These are phyloP conservation scores for Trypanosoma melophagium DNA, from an alignment of 208 protist genomes.

Conservation along the genomic window DNA sequence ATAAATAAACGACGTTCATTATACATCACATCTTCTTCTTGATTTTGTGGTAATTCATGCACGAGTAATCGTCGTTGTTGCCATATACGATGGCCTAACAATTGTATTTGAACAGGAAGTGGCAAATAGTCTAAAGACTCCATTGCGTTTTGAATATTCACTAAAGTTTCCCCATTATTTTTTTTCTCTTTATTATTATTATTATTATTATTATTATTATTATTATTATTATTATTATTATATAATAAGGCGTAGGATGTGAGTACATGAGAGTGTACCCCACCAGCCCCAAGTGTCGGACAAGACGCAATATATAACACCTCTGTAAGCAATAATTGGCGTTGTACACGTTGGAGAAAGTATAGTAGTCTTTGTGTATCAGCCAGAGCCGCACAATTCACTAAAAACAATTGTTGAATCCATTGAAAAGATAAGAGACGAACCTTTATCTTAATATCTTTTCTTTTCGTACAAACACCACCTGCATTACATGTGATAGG, in stretches of 20 bases:
- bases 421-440: constrained; percentile 9
- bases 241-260: background rate
- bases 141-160: no score
- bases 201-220: no score
- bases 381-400: constrained; percentile 26
- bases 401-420: constrained; percentile 20
- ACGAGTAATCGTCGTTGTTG: constrained; percentile 6
- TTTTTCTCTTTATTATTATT: no score
- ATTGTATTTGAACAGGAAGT: constrained; percentile 24
- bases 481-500: background rate
- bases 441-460: background rate
- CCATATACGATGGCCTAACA: constrained; percentile 19
- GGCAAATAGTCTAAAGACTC: background rate
- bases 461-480: background rate
- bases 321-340: constrained; percentile 2
- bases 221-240: no score
- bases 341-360: background rate
- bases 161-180: no score
- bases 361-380: constrained; percentile 14
- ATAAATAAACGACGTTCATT: constrained; percentile 7
- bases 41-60: background rate
- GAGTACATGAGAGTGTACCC: constrained; percentile 12
- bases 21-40: background rate
- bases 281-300: constrained; percentile 20
- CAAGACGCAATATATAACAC: constrained; percentile 14